Base-by-base conservation (phyloP, 2,329 filamentous ascomycete species). In the Teratosphaeria nubilosa region DNA sequence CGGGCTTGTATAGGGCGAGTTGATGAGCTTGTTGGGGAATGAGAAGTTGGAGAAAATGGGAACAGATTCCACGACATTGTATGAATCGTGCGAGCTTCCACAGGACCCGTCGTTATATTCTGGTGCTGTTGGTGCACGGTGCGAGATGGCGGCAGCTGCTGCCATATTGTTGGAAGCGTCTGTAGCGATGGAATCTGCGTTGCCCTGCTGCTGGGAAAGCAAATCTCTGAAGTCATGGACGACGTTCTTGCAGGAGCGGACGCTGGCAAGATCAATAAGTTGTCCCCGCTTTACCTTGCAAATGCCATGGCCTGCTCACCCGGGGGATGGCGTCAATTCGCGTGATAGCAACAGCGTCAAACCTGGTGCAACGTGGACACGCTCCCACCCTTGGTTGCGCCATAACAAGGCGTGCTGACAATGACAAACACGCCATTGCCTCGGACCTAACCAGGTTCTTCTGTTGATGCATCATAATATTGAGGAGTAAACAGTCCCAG, bases 1-100 rank as follows among this genome's bases (percentile, higher is more conserved):
- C 30, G 76, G 72, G 50, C 85, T 83, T 10, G 83, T 82, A 71
- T 96, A 95, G 0, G 90, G 90, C 0, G 91, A 95, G 61, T 59
- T 65, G 57, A 67, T 62, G 37, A 68, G 60, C n/a, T 22, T 22
- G n/a, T 5, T 48, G 10, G 34, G 13, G 34, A 7, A 30, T 7
- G 27, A 30, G 27, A 30, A 30, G 27, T 30, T 4, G 2, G 27
- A 30, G 27, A 7, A 30, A 30, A 30, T 30, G 27, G 27, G 27
- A 30, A 30, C 27, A 30, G 27, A 7, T 5, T 30, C 27, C 27
- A 30, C 27, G 27, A 30, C 27, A 5, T 30, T 30, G 27, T 30
- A 30, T 30, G 7, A 30, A 7, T 30, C 27, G 1, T 30, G 1
- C 27, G 27, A 3, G 27, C 27, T 3, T 4, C 7, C 27, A 30